These are phyloP conservation scores for Colletotrichum tropicale DNA, from an alignment of 2,329 filamentous ascomycete genomes.

Conservation along the genomic window DNA sequence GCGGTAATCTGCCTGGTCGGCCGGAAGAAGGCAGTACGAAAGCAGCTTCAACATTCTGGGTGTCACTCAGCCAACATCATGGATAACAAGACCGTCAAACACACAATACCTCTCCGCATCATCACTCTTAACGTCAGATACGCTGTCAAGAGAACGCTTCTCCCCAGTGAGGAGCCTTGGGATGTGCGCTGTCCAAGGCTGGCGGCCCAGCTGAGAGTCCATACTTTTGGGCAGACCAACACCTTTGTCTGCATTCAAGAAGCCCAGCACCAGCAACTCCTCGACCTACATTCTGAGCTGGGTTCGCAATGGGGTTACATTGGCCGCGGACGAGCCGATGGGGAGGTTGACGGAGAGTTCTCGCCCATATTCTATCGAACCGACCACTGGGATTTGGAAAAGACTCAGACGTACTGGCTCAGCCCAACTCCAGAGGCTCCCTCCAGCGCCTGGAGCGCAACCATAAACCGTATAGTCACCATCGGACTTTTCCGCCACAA, in stretches of 20 bases:
- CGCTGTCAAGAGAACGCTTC: slow-evolving; percentile 55
- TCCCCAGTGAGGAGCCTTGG: slow-evolving; percentile 63
- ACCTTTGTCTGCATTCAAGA: slow-evolving; percentile 73
- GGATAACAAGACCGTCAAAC: background rate
- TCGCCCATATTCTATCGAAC: slow-evolving; percentile 77
- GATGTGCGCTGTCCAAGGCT: slow-evolving; percentile 57
- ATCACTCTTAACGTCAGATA: slow-evolving; percentile 72
- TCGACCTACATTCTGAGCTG: slow-evolving; percentile 60
- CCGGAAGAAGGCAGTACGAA: background rate
- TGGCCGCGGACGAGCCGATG: slow-evolving; percentile 70
- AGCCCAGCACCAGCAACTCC: slow-evolving; percentile 64
- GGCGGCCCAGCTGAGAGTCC: slow-evolving; percentile 57
- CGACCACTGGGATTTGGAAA: slow-evolving; percentile 60
- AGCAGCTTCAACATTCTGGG: accelerated
- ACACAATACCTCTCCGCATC: slow-evolving; percentile 51
- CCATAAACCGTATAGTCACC: slow-evolving; percentile 64
- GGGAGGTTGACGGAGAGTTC: slow-evolving; percentile 72
- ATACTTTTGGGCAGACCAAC: slow-evolving; percentile 51
- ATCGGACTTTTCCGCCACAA: slow-evolving; percentile 63
- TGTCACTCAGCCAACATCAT: background rate
- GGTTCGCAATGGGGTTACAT: slow-evolving; percentile 63
- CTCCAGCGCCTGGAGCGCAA: slow-evolving; percentile 73
- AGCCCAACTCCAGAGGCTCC: slow-evolving; percentile 72
- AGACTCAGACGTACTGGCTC: slow-evolving; percentile 74
- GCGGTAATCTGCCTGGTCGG: background rate